These are phyloP conservation scores for Podosphaera aphanis DNA, from an alignment of 2,329 filamentous ascomycete species.

Conservation along the genomic window DNA sequence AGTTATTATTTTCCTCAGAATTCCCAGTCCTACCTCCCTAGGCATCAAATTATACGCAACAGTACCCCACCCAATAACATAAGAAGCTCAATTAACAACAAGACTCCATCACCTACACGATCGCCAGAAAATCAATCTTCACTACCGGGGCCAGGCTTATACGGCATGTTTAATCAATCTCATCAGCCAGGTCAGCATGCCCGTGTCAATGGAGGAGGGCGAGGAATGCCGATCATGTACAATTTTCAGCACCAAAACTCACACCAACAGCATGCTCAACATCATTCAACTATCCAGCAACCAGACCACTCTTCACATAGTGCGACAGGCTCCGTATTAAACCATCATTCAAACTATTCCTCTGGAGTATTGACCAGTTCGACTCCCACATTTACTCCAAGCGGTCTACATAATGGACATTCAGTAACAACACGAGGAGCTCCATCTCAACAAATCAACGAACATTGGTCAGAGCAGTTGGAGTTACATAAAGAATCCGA, in stretches of 20 bases:
- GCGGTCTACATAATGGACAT: slow-evolving; percentile 33
- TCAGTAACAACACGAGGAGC: slow-evolving; percentile 23
- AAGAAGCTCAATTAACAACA: slow-evolving; percentile 17
- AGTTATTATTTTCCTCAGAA: slow-evolving; percentile 33
- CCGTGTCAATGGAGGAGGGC: slow-evolving; percentile 50
- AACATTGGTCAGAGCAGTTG: slow-evolving; percentile 77
- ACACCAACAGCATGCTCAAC: slow-evolving; percentile 34
- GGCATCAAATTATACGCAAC: slow-evolving; percentile 21
- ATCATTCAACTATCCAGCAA: slow-evolving; percentile 35
- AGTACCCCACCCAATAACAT: slow-evolving; percentile 22
- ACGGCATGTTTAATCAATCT: slow-evolving; percentile 49
- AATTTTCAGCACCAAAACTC: slow-evolving; percentile 38
- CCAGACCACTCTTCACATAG: slow-evolving; percentile 29
- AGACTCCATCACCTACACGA: slow-evolving; percentile 33
- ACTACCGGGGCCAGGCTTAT: slow-evolving; percentile 11
- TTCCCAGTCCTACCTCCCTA: slow-evolving; percentile 18
- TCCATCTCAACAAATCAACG: slow-evolving; percentile 29
- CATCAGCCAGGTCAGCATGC: slow-evolving; percentile 48
- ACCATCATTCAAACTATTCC: slow-evolving; percentile 36
- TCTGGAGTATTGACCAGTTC: slow-evolving; percentile 41
- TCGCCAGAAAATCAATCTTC: slow-evolving; percentile 24
- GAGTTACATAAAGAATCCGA: slow-evolving; percentile 57
- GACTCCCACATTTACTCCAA: slow-evolving; percentile 30
- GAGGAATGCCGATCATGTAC: slow-evolving; percentile 43
- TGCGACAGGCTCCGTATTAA: slow-evolving; percentile 30